These are phyloP conservation scores for Sporisorium reilianum DNA, from an alignment of 1,284 basidiomycete genomes.

Conservation along the genomic window DNA sequence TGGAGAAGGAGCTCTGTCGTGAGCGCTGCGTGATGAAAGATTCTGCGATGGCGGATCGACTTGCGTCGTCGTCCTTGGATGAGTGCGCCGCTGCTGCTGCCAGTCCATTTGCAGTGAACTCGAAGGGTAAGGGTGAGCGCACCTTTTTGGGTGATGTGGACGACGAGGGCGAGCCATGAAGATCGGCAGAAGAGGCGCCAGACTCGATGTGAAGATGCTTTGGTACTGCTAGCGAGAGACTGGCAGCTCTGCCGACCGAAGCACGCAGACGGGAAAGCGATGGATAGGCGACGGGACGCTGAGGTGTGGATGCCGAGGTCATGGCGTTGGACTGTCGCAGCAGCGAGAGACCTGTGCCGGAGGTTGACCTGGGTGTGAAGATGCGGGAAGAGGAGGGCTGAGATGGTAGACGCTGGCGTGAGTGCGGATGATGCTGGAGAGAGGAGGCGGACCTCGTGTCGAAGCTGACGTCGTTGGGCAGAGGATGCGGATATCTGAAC, in stretches of 20 bases:
- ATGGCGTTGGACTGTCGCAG: slow-evolving; percentile 25
- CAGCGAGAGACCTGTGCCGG: slow-evolving; percentile 29
- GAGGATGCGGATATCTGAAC: slow-evolving; percentile 30
- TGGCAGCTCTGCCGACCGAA: slow-evolving; percentile 27
- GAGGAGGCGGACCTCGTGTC: slow-evolving; percentile 33
- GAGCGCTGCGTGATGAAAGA: slow-evolving; percentile 37
- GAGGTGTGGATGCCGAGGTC: slow-evolving; percentile 30
- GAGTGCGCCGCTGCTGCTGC: slow-evolving; percentile 40
- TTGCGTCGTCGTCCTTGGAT: slow-evolving; percentile 36
- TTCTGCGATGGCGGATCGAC: slow-evolving; percentile 23
- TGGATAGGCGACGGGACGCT: slow-evolving; percentile 42
- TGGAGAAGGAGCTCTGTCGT: slow-evolving; percentile 52
- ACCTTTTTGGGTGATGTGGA: slow-evolving; percentile 43
- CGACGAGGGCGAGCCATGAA: slow-evolving; percentile 37
- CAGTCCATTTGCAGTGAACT: slow-evolving; percentile 28
- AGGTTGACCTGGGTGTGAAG: slow-evolving; percentile 38
- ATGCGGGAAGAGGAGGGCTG: slow-evolving; percentile 34
- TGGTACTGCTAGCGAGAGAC: slow-evolving; percentile 30
- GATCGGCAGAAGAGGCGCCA: slow-evolving; percentile 28
- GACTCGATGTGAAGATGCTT: slow-evolving; percentile 23
- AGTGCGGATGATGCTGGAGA: slow-evolving; percentile 13
- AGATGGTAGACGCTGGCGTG: slow-evolving; percentile 21
- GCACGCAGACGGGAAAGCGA: slow-evolving; percentile 47
- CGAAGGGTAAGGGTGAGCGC: slow-evolving; percentile 38
- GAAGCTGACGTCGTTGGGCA: slow-evolving; percentile 46